These are phyloP conservation scores for Penicillium lagena DNA, from an alignment of 495 filamentous ascomycete species.

Conservation along the genomic window DNA sequence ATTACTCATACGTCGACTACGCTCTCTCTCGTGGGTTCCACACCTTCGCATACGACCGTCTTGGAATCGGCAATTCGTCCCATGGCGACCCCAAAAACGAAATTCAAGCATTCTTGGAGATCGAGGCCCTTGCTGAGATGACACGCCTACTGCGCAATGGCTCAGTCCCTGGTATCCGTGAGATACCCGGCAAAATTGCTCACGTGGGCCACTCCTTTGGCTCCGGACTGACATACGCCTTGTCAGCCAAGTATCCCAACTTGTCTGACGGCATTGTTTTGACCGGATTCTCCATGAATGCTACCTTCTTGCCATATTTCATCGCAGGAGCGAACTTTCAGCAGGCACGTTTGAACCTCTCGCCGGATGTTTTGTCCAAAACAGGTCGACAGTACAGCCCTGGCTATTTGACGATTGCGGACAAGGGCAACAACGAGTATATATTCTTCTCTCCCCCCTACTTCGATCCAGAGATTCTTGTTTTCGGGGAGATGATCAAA, in stretches of 20 bases:
- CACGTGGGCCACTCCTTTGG: slow-evolving; percentile 51
- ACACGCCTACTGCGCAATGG: slow-evolving; percentile 42
- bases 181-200: slow-evolving; percentile 40
- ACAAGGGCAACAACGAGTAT: slow-evolving; percentile 28
- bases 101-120: slow-evolving; percentile 46
- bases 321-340: slow-evolving; percentile 37
- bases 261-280: slow-evolving; percentile 51
- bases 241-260: slow-evolving; percentile 42
- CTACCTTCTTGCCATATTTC: slow-evolving; percentile 25
- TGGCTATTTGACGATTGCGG: slow-evolving; percentile 42
- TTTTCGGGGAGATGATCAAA: slow-evolving; percentile 35
- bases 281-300: slow-evolving; percentile 47
- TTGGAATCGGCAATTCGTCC: slow-evolving; percentile 50
- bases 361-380: slow-evolving; percentile 23
- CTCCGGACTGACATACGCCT: slow-evolving; percentile 30
- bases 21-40: slow-evolving; percentile 46
- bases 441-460: slow-evolving; percentile 39
- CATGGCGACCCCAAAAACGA: slow-evolving; percentile 48
- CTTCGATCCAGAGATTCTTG: slow-evolving; percentile 40
- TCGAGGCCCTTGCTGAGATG: slow-evolving; percentile 42
- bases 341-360: slow-evolving; percentile 37
- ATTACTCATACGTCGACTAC: slow-evolving; percentile 40
- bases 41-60: slow-evolving; percentile 52
- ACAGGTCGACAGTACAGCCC: slow-evolving; percentile 12
- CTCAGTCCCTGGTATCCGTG: slow-evolving; percentile 4